Conservation (phyloP, 2,329 filamentous ascomycete genomes). For the Phaeoacremonium minimum region DNA sequence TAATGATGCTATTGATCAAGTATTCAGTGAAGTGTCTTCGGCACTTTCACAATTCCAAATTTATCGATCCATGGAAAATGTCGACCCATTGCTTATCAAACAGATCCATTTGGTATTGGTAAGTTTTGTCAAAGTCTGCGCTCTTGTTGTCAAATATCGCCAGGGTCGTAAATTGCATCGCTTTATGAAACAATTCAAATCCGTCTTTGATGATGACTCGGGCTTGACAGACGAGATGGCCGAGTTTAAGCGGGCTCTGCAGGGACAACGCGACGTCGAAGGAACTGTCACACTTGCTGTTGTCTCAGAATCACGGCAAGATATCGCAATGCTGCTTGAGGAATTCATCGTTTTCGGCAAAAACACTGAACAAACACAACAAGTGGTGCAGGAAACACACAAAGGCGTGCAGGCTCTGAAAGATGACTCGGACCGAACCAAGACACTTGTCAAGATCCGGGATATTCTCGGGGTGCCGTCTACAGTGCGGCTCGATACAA, state of each 20-base stretch:
- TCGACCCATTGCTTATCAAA: constrained; percentile 10
- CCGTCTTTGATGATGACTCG: constrained; percentile 17
- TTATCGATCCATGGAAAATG: constrained; percentile 13
- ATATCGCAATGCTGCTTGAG: constrained; percentile 1
- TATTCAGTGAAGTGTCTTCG: constrained; percentile 14
- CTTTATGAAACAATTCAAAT: constrained; percentile 11
- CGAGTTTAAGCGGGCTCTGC: constrained; percentile 11
- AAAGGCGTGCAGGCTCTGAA: constrained; percentile 12
- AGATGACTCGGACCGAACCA: constrained; percentile 12
- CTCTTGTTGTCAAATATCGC: constrained; percentile 20
- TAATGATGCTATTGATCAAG: constrained; percentile 13
- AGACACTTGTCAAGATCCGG: constrained; percentile 13
- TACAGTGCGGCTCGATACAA: constrained; percentile 14
- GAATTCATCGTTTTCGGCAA: constrained; percentile 8
- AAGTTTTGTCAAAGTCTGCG: constrained; percentile 19
- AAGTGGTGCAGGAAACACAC: too few species aligned
- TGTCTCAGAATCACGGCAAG: neutral
- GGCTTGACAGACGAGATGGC: constrained; percentile 13
- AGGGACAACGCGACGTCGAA: constrained; percentile 15
- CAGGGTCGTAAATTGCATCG: constrained; percentile 15
- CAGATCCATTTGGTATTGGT: constrained; percentile 15
- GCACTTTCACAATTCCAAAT: constrained; percentile 18
- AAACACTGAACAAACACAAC: constrained; percentile 11
- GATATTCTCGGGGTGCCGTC: constrained; percentile 10
- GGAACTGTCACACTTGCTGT: constrained; percentile 14